A percentile compares a stretch with the other conserved stretches of the same genome.
Evolutionary conservation across 2,329 filamentous ascomycete genomes (phyloP).

Genomic region (Ramularia endophylla): DNA sequence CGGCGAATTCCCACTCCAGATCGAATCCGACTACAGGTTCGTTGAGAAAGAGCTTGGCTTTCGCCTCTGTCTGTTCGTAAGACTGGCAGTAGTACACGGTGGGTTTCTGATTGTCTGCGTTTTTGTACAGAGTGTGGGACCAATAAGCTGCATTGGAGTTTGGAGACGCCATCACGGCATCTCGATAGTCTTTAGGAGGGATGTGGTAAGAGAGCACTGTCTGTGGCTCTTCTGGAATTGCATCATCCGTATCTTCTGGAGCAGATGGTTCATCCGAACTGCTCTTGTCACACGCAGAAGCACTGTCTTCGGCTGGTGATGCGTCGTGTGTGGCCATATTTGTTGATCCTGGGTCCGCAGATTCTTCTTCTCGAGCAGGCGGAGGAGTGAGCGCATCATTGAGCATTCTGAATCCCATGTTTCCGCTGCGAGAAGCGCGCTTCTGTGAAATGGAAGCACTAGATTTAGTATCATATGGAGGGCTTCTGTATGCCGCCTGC

Average conservation of each 20-base stretch:
- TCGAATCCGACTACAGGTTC: slow-evolving; percentile 80
- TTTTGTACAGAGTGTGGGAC: slow-evolving; percentile 63
- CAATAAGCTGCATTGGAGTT: slow-evolving; percentile 42
- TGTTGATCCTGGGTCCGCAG: too few species aligned
- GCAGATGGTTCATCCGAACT: too few species aligned
- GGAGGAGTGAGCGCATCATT: too few species aligned
- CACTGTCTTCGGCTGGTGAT: too few species aligned
- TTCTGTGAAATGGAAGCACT: too few species aligned
- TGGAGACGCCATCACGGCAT: slow-evolving; percentile 23
- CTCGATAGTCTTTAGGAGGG: slow-evolving; percentile 20
- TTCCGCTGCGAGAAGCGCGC: too few species aligned
- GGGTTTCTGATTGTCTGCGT: slow-evolving; percentile 60
- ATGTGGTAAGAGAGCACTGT: slow-evolving; percentile 22
- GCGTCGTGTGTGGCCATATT: too few species aligned
- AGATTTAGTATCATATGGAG: too few species aligned
- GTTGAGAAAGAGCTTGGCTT: slow-evolving; percentile 59
- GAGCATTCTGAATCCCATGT: too few species aligned
- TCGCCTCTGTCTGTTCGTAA: slow-evolving; percentile 59
- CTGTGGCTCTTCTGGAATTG: slow-evolving; percentile 8
- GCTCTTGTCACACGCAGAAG: too few species aligned
- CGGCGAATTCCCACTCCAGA: slow-evolving; percentile 67
- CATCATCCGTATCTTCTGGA: not conserved
- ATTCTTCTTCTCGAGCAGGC: too few species aligned
- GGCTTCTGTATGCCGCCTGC: too few species aligned
- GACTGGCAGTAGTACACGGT: slow-evolving; percentile 73